Evolutionary conservation across 2,329 filamentous ascomycete species (phyloP), one percentile per base, ranked within the genome.

Genomic region (Trichoderma citrinoviride): DNA sequence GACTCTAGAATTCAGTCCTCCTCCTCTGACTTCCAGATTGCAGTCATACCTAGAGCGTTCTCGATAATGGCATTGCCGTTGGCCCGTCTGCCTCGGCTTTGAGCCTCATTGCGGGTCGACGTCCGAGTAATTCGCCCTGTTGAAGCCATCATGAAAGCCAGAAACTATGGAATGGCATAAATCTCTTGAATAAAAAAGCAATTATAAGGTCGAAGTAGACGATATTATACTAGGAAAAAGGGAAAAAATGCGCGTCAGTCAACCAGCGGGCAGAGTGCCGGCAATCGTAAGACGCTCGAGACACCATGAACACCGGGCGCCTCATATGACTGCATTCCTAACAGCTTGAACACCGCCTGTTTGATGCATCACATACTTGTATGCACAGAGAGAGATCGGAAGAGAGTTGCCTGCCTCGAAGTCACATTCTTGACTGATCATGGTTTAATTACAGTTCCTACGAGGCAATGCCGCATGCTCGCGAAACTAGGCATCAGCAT

Each of bases 51-150:
- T 44, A 79, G 65, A 3, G 77, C 75, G 47, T 77, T 79, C 55
- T 78, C 77, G 23, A 79, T 78, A 44, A 78, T 68, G 7, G 73
- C 73, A 33, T 73, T 71, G 55, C 74, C 72, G 49, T 77, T 77
- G 25, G 71, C 68, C 17, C 71, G 72, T 61, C 75, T 71, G 50
- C 68, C 72, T 12, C 69, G 65, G 2, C 71, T 70, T 54, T 75
- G 73, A 15, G 65, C 65, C 12, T 71, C 68, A 25, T 68, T 61
- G 33, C 57, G 54, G 19, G 12, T 27, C 8, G 50, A 64, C 7
- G 54, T 46, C 10, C 46, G 44, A 27, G 66, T 50, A 3, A 47
- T 54, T 8, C 44, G 55, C 25, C 56, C 37, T 21, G 67, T 49
- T 14, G 60, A 54, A 37, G 56, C 52, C 67, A 68, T 68, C 33